phyloP scores from a whole-genome alignment of 257 asterid genomes.

The Nicotiana otophora region DNA sequence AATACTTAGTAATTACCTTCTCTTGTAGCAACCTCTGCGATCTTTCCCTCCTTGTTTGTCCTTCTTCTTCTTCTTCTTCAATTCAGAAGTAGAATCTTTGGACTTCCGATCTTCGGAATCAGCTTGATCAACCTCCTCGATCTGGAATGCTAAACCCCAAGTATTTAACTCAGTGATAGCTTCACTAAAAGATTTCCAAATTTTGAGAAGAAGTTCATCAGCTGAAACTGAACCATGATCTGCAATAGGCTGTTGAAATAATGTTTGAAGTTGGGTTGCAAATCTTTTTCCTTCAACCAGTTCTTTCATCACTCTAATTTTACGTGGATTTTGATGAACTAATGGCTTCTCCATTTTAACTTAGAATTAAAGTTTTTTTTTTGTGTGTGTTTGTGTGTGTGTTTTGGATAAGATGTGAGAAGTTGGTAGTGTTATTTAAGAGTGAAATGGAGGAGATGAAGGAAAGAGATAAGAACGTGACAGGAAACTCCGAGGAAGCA shows the following conservation, averaged over 20 bases:
- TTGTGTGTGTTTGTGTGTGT: background rate
- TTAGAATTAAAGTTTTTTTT: background rate
- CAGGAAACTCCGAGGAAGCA: conserved; percentile 28
- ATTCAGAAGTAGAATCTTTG: conserved; percentile 18
- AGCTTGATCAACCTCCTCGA: conserved; percentile 17
- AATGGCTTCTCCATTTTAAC: conserved; percentile 1
- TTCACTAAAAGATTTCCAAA: conserved; percentile 39
- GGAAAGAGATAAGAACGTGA: conserved; percentile 31
- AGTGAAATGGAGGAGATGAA: background rate
- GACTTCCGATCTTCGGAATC: conserved; percentile 22
- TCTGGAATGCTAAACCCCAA: conserved; percentile 20
- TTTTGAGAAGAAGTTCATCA: conserved; percentile 23
- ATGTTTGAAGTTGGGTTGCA: conserved; percentile 34
- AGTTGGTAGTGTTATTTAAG: background rate
- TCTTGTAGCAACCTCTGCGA: conserved; percentile 63
- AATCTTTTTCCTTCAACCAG: conserved; percentile 38
- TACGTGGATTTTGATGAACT: background rate
- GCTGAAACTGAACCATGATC: conserved; percentile 17
- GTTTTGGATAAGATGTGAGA: background rate
- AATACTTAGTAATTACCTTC: conserved; percentile 35
- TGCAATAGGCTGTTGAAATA: conserved; percentile 18
- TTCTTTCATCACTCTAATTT: conserved; percentile 17
- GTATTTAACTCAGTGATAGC: conserved; percentile 29
- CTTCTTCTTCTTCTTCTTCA: conserved; percentile 10
- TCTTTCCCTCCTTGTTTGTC: conserved; percentile 32